Evolutionary conservation across 805 yeast species (phyloP).

Genomic region (Torulaspora gathmanii): DNA sequence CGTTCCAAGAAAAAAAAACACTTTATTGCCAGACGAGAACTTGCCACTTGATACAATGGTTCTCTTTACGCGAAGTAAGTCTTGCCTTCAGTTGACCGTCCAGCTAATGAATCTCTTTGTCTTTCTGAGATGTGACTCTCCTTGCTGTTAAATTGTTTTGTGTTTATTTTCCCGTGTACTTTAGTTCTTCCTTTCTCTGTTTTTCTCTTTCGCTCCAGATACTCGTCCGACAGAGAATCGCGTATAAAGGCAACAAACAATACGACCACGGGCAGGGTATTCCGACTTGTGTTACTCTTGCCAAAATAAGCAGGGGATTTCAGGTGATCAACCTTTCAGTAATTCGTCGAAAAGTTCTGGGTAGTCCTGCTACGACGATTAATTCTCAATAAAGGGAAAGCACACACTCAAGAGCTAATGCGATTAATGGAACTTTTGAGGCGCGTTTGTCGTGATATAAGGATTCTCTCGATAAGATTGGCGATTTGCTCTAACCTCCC

Average conservation of each 20-base stretch:
- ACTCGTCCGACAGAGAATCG: slow-evolving; percentile 7
- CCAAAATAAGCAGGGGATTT: neutral
- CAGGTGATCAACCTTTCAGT: neutral
- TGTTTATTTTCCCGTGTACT: slow-evolving; percentile 8
- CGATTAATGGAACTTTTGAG: too few species aligned
- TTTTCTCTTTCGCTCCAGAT: slow-evolving; percentile 6
- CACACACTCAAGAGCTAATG: too few species aligned
- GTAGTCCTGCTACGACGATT: neutral
- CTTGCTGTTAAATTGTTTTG: slow-evolving; percentile 2
- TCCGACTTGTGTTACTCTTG: neutral
- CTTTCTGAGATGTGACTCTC: neutral
- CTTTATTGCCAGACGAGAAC: too few species aligned
- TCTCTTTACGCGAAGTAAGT: neutral
- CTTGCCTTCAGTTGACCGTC: neutral
- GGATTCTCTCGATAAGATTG: too few species aligned
- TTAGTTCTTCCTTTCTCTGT: slow-evolving; percentile 6
- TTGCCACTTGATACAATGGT: too few species aligned
- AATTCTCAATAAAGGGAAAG: too few species aligned
- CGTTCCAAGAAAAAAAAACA: too few species aligned
- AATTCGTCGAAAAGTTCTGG: neutral
- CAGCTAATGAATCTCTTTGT: neutral
- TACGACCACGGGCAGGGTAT: slow-evolving; percentile 6
- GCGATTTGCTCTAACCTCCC: too few species aligned
- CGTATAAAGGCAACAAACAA: slow-evolving; percentile 4
- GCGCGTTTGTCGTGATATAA: too few species aligned